Conservation (phyloP, 2,329 filamentous ascomycete genomes). For the Diaporthe sp. region DNA sequence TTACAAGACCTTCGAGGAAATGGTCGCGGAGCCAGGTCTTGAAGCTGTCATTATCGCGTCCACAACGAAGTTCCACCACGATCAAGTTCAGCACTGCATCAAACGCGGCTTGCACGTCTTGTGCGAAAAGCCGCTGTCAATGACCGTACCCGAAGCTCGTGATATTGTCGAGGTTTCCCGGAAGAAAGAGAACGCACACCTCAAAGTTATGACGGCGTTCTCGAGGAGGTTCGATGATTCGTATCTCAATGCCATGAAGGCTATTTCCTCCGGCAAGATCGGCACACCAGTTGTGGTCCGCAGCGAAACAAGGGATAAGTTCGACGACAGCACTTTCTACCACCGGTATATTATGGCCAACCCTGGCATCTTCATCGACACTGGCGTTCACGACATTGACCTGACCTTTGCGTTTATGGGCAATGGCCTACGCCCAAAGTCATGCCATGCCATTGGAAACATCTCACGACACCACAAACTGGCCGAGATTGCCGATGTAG, state of each 20-base stretch:
- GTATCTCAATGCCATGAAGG: constrained; percentile 71
- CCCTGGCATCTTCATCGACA: constrained; percentile 1
- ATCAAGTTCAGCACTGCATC: constrained; percentile 70
- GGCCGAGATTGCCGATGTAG: constrained; percentile 69
- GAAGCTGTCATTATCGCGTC: constrained; percentile 59
- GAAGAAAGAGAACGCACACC: constrained; percentile 62
- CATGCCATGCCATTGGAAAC: constrained; percentile 68
- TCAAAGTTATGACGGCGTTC: constrained; percentile 78
- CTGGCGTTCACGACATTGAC: constrained; percentile 4
- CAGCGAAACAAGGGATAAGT: constrained; percentile 77
- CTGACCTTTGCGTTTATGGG: constrained; percentile 76
- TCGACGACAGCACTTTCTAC: constrained; percentile 76
- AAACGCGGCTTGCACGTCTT: constrained; percentile 67
- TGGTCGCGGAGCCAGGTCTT: constrained; percentile 56
- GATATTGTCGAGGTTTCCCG: constrained; percentile 64
- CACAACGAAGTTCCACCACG: constrained; percentile 67
- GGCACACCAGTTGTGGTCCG: constrained; percentile 73
- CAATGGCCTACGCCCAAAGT: constrained; percentile 64
- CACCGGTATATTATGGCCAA: constrained; percentile 70
- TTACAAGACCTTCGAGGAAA: constrained; percentile 61
- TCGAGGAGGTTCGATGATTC: constrained; percentile 76
- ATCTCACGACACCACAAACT: constrained; percentile 72
- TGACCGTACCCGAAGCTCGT: constrained; percentile 56
- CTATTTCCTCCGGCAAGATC: constrained; percentile 67
- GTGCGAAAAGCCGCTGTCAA: constrained; percentile 73